These are phyloP conservation scores for Funneliformis caledonium DNA, from an alignment of 371 early-diverging fungal species.

Conservation along the genomic window DNA sequence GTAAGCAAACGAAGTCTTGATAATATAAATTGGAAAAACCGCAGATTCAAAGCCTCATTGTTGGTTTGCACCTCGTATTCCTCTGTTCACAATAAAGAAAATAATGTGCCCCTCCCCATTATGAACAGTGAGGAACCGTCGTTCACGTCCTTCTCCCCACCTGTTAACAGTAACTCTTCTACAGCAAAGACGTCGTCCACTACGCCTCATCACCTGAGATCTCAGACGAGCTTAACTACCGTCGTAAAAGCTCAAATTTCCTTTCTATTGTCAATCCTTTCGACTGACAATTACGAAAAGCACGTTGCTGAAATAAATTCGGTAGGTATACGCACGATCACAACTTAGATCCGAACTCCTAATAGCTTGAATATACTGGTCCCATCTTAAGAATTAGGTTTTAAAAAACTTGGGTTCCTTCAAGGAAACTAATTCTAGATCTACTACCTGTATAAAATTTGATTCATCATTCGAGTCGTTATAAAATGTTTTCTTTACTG, in stretches of 20 bases:
- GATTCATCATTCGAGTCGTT: too few relatives aligned
- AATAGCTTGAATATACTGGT: not conserved
- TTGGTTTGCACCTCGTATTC: slow-evolving; percentile 9
- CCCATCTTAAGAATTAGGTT: too few relatives aligned
- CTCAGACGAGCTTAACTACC: slow-evolving; percentile 54
- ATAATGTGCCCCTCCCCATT: slow-evolving; percentile 40
- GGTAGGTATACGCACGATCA: slow-evolving; percentile 47
- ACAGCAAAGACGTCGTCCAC: slow-evolving; percentile 29
- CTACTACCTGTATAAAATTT: too few relatives aligned
- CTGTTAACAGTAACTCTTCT: slow-evolving; percentile 38
- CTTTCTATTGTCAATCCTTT: slow-evolving; percentile 60
- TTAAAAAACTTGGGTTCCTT: too few relatives aligned
- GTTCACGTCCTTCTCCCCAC: slow-evolving; percentile 39
- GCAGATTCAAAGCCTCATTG: slow-evolving; percentile 29
- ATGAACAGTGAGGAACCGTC: slow-evolving; percentile 41
- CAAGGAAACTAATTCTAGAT: too few relatives aligned
- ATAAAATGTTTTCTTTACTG: too few relatives aligned
- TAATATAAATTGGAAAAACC: not conserved
- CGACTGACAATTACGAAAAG: slow-evolving; percentile 56
- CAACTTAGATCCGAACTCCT: not conserved
- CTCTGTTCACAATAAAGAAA: slow-evolving; percentile 10
- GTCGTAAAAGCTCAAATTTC: slow-evolving; percentile 69
- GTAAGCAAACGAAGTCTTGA: not conserved
- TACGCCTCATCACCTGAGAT: slow-evolving; percentile 26
- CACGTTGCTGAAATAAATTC: slow-evolving; percentile 58